Percentiles rank a stretch among this genome's conserved stretches.
phyloP scores from a whole-genome alignment of 257 asterid species.

The Linderniella brevidens region DNA sequence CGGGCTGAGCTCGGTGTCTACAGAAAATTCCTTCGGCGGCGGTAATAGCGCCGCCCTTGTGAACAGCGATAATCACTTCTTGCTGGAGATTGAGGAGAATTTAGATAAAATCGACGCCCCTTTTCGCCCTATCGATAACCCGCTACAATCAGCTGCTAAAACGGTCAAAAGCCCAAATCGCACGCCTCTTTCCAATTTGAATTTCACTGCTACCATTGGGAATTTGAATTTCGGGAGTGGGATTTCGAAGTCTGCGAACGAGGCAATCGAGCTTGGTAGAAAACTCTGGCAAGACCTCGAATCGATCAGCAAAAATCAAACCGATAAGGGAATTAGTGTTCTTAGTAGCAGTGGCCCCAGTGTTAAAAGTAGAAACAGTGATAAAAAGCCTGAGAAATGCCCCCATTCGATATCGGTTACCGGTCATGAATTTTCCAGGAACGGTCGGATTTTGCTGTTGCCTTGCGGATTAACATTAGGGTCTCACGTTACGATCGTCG shows the following conservation, averaged over 20 bases:
- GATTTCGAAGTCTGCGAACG: slow-evolving; percentile 42
- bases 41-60: slow-evolving; percentile 21
- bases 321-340: slow-evolving; percentile 5
- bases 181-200: slow-evolving; percentile 29
- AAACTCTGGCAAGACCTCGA: slow-evolving; percentile 66
- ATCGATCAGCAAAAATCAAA: slow-evolving; percentile 11
- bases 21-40: slow-evolving; percentile 17
- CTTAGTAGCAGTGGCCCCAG: neutral
- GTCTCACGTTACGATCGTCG: slow-evolving; percentile 73
- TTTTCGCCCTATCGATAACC: slow-evolving; percentile 36
- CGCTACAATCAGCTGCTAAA: slow-evolving; percentile 30
- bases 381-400: slow-evolving; percentile 25
- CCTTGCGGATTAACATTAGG: slow-evolving; percentile 87
- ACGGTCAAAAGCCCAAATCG: slow-evolving; percentile 11
- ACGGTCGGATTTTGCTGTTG: slow-evolving; percentile 39
- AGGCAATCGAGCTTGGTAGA: slow-evolving; percentile 56
- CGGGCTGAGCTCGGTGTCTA: slow-evolving; percentile 28
- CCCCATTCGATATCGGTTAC: slow-evolving; percentile 42
- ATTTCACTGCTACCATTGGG: slow-evolving; percentile 37
- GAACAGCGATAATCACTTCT: slow-evolving; percentile 36
- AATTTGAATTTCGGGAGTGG: slow-evolving; percentile 26
- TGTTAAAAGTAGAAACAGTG: slow-evolving; percentile 5
- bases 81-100: slow-evolving; percentile 59
- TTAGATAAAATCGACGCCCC: slow-evolving; percentile 47
- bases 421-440: slow-evolving; percentile 35